Evolutionary conservation across 441 rosid genomes (phyloP), one percentile per base, ranked within the genome.

Genomic region (Mallotus repandus): DNA sequence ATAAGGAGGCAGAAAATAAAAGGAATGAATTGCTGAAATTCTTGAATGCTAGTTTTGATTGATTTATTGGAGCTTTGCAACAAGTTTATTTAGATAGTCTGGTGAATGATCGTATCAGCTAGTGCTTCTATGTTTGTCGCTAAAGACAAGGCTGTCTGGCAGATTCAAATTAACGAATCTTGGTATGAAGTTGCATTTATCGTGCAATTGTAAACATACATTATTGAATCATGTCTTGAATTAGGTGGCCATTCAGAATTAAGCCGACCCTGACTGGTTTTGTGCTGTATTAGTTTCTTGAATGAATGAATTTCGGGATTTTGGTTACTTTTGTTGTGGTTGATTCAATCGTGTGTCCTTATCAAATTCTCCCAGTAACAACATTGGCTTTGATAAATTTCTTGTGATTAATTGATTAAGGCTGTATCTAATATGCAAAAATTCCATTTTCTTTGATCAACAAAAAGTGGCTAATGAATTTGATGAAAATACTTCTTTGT

Each of bases 11-110:
- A 9, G 98, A 96, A 84, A 89, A 71, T 74, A 90, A 91, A 82
- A 85, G 99, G 84, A 93, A 82, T 73, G 97, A 96, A 72, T 80
- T 93, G 83, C 90, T 96, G 68, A 96, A 93, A 83, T 96, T 96
- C 86, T 84, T 96, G 76, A 96, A 96, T 81, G 98, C 97, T 70
- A 95, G 96, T 81, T 93, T 86, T 78, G 97, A 93, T 85, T 96
- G 86, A 89, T 76, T 59, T 32, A 72, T 4, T 64, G 75, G 69
- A 67, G 65, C 55, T 58, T 9, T 35, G 41, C 54, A 45, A 71
- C 29, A 29, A 62, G 49, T 38, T 25, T 13, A 29, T 38, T 29
- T 29, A 53, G 63, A 50, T 58, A 49, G 32, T 19, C 19, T 55
- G 56, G 58, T 57, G 62, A 50, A 74, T 38, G 19, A 49, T 38